These are phyloP conservation scores for Leccinum cinnamomeum DNA, from an alignment of 1,284 basidiomycete species.

Conservation along the genomic window DNA sequence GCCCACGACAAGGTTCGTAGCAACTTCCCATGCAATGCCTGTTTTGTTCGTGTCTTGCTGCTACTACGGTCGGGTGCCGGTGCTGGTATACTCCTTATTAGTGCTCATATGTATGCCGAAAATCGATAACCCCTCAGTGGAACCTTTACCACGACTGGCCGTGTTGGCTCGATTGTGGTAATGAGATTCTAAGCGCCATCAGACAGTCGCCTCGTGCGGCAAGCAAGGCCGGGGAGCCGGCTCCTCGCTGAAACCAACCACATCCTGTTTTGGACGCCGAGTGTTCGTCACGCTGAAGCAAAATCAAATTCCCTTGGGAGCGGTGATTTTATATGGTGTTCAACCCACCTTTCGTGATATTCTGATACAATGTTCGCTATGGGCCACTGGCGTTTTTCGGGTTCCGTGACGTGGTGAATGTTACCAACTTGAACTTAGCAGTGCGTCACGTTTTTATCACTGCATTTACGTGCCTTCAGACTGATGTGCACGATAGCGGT, in stretches of 20 bases:
- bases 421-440: background rate
- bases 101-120: background rate
- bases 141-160: no score
- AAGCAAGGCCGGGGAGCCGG: slow-evolving; percentile 16
- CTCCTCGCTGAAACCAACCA: background rate
- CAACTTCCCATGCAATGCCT: no score
- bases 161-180: background rate
- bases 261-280: background rate
- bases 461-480: background rate
- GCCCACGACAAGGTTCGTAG: background rate
- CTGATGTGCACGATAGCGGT: background rate
- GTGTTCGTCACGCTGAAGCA: background rate
- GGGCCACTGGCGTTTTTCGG: background rate
- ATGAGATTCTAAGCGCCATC: background rate
- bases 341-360: background rate
- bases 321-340: background rate
- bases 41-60: no score
- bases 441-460: background rate
- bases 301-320: background rate
- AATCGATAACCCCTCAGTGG: background rate
- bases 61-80: no score
- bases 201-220: slow-evolving; percentile 14
- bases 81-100: no score
- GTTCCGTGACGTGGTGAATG: background rate
- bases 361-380: background rate